Evolutionary conservation across 1,284 basidiomycete species (phyloP).

Genomic region (Anthracocystis panici-leucophaei): DNA sequence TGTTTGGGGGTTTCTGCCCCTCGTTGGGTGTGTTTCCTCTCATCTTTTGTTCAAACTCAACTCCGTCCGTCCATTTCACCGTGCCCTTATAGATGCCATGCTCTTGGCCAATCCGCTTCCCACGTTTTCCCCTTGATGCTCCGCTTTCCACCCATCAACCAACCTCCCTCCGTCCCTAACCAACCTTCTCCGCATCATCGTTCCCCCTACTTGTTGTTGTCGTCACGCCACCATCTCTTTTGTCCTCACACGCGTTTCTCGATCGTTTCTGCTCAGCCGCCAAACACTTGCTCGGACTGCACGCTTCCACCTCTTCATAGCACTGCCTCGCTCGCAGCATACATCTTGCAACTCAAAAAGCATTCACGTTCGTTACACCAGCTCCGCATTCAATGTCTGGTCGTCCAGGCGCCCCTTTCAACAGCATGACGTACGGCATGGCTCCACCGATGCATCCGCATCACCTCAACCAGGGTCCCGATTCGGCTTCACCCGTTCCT

Average conservation of each 20-base stretch:
- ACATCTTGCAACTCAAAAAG: no score
- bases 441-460: constrained; percentile 47
- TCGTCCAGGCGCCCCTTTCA: constrained; percentile 18
- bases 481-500: constrained; percentile 29
- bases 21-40: neutral
- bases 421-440: constrained; percentile 52
- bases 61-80: constrained; percentile 18
- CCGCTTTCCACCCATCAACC: constrained; percentile 28
- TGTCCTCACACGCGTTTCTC: neutral
- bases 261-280: neutral
- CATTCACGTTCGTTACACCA: no score
- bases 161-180: constrained; percentile 10
- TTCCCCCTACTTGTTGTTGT: neutral
- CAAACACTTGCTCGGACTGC: neutral
- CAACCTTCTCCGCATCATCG: constrained; percentile 5
- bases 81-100: constrained; percentile 33
- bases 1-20: constrained; percentile 12
- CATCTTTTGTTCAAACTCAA: constrained; percentile 11
- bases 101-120: constrained; percentile 14
- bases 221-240: constrained; percentile 1
- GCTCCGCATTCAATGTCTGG: constrained; percentile 16
- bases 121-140: constrained; percentile 29
- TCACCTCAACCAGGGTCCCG: constrained; percentile 35
- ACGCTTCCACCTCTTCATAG: no score
- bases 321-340: no score